phyloP scores from a whole-genome alignment of 2,329 filamentous ascomycete genomes.

The Aspergillus texensis region DNA sequence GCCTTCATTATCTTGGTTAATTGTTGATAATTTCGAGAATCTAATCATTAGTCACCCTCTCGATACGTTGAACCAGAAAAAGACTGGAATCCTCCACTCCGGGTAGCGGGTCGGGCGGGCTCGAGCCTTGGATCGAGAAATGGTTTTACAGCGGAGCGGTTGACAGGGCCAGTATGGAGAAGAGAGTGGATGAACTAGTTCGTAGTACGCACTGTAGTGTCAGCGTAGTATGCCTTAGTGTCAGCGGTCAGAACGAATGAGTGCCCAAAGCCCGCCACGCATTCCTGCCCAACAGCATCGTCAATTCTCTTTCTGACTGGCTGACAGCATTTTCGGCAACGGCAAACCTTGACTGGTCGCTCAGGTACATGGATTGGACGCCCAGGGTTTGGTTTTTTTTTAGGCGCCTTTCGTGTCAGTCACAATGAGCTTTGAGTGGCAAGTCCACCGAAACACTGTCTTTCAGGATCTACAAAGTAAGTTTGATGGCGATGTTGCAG shows the following conservation, averaged over 20 bases:
- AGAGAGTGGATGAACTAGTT: conserved; percentile 2
- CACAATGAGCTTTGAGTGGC: background rate
- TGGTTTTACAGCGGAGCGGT: background rate
- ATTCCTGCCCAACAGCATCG: conserved; percentile 40
- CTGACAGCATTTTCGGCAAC: conserved; percentile 1
- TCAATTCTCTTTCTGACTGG: conserved; percentile 6
- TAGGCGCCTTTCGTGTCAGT: background rate
- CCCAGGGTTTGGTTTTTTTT: background rate
- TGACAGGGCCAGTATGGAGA: conserved; percentile 1
- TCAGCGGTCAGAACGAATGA: conserved; percentile 16
- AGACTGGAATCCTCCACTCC: conserved; percentile 2
- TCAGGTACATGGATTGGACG: background rate
- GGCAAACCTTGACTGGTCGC: background rate
- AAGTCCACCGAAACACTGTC: background rate
- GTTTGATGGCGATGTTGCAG: background rate
- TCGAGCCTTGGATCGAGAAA: conserved; percentile 8
- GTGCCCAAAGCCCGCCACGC: conserved; percentile 40
- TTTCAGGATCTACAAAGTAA: background rate
- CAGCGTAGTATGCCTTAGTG: conserved; percentile 8
- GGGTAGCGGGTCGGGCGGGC: conserved; percentile 8
- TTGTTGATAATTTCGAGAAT: background rate
- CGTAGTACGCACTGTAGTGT: conserved; percentile 4
- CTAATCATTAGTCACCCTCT: background rate
- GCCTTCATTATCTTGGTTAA: background rate
- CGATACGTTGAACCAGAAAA: background rate